A percentile compares a stretch with the other conserved stretches of the same genome.
Conservation (phyloP, 176 grass and related monocot genomes). For the Carex littledalei region DNA sequence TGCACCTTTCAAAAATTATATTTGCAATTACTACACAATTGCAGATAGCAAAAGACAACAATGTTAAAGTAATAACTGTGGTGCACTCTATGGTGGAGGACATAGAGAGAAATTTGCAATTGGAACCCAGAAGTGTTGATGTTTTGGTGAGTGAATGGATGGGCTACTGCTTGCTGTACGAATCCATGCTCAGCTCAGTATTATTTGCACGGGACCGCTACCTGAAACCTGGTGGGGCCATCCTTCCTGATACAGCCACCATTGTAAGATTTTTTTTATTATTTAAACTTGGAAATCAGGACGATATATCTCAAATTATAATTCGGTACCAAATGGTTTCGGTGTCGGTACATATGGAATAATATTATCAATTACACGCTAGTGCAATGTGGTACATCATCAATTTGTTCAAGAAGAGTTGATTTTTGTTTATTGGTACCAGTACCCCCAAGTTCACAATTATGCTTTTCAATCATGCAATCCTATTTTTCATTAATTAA, state of each 20-base stretch:
- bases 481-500: not conserved
- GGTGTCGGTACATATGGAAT: not conserved
- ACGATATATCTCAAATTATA: not conserved
- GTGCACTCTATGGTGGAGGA: conserved; percentile 85
- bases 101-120: conserved; percentile 49
- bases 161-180: conserved; percentile 91
- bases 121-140: conserved; percentile 58
- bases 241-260: conserved; percentile 83
- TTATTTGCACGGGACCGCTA: conserved; percentile 85
- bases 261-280: conserved; percentile 56
- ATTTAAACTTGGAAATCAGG: not conserved
- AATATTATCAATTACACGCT: not conserved
- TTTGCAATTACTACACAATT: conserved; percentile 1
- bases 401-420: not conserved
- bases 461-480: not conserved
- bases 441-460: not conserved
- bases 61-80: conserved; percentile 48
- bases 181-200: conserved; percentile 96
- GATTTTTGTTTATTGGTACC: not conserved
- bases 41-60: conserved; percentile 84
- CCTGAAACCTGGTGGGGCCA: conserved; percentile 80
- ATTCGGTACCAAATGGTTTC: not conserved
- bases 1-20: not conserved
- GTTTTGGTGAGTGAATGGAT: conserved; percentile 98
- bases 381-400: not conserved